A percentile compares a stretch with the other conserved stretches of the same genome.
Conservation (phyloP, 2,329 filamentous ascomycete genomes). For the Keithomyces neogunnii region DNA sequence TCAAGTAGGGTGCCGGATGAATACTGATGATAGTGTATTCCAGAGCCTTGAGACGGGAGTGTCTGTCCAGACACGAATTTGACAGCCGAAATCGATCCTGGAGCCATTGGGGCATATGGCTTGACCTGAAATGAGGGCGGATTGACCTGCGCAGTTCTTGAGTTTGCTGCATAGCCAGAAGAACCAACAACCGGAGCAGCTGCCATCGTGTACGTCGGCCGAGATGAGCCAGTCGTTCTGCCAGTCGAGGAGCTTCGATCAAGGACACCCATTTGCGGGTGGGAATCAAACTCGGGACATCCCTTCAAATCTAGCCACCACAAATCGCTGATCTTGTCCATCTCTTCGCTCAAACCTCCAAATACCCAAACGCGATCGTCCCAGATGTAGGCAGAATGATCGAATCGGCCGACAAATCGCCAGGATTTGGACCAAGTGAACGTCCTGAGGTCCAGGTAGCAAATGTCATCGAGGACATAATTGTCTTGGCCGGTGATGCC, state of each 20-base stretch:
- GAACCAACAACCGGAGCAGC: constrained; percentile 45
- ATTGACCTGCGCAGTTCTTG: constrained; percentile 57
- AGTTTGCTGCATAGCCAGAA: constrained; percentile 60
- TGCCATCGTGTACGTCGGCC: constrained; percentile 42
- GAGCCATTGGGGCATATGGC: constrained; percentile 73
- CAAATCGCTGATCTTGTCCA: constrained; percentile 93
- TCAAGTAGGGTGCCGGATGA: constrained; percentile 88
- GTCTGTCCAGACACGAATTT: constrained; percentile 77
- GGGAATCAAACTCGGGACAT: constrained; percentile 72
- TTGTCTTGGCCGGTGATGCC: constrained; percentile 93
- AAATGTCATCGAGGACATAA: constrained; percentile 89
- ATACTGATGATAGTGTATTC: constrained; percentile 92
- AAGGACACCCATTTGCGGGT: constrained; percentile 46
- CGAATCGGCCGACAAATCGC: constrained; percentile 91
- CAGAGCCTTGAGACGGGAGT: constrained; percentile 80
- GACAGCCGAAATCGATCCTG: constrained; percentile 80
- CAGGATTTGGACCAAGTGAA: constrained; percentile 96
- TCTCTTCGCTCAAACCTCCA: constrained; percentile 86
- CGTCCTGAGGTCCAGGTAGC: constrained; percentile 92
- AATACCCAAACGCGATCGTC: constrained; percentile 92
- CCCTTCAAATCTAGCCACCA: constrained; percentile 97
- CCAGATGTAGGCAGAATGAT: constrained; percentile 92
- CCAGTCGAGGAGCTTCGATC: constrained; percentile 36
- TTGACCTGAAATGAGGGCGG: constrained; percentile 58
- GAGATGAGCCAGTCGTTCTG: constrained; percentile 40